These are phyloP conservation scores for Sporothrix dimorphospora DNA, from an alignment of 2,329 filamentous ascomycete species.

Conservation along the genomic window DNA sequence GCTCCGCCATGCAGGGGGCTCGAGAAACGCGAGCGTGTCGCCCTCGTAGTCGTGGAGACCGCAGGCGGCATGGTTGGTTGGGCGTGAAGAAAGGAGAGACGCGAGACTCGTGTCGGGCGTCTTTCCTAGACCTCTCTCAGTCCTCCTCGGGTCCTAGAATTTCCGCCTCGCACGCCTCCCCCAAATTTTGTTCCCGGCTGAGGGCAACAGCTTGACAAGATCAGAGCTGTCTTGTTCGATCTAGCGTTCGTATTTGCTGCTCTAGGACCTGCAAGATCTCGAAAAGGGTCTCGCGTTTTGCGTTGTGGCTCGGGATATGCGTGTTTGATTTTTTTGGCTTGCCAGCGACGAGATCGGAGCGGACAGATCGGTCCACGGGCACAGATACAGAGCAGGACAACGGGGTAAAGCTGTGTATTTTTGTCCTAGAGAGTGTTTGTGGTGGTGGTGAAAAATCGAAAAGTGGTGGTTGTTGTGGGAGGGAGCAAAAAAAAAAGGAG, in stretches of 20 bases:
- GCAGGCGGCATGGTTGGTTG: conserved; percentile 37
- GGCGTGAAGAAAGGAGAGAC: background rate
- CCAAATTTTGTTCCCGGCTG: background rate
- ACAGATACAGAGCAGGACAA: background rate
- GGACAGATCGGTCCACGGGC: background rate
- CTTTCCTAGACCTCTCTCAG: conserved; percentile 7
- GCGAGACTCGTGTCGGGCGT: background rate
- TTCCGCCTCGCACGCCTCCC: conserved; percentile 20
- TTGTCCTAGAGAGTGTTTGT: background rate
- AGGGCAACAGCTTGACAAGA: background rate
- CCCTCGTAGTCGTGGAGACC: conserved; percentile 51
- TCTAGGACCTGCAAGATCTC: background rate
- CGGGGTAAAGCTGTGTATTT: background rate
- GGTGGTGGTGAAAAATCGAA: background rate
- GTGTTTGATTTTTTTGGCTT: conserved; percentile 20
- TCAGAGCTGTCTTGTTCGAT: background rate
- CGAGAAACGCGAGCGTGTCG: conserved; percentile 60
- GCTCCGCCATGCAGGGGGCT: conserved; percentile 49
- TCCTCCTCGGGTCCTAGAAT: background rate
- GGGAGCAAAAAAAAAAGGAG: conserved; percentile 2
- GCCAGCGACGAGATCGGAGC: background rate
- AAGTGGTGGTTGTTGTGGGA: background rate
- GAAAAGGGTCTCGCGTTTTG: background rate
- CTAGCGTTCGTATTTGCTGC: background rate
- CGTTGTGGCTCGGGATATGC: background rate